Evolutionary conservation across 2,329 filamentous ascomycete genomes (phyloP), one percentile per base, ranked within the genome.

Genomic region (Pseudogymnoascus pannorum): DNA sequence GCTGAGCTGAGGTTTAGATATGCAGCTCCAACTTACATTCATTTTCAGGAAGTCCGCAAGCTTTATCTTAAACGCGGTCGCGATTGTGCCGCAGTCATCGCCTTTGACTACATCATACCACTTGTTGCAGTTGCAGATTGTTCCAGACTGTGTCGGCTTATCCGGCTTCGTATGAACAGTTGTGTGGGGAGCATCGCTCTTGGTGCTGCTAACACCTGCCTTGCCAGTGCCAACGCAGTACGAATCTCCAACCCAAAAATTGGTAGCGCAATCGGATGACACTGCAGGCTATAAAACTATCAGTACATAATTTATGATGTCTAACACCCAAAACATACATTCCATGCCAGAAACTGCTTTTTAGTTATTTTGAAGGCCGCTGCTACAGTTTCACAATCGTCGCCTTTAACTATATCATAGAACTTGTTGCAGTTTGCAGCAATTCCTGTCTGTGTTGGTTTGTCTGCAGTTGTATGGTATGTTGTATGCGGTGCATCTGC

Each of bases 201-300:
- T 35, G 35, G 40, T 59, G 58, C 29, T 29, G 33, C 58, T 31
- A 26, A 48, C 58, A 44, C 35, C 58, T 59, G n/a, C 11, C 5
- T 26, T 59, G 2, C 57, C 57, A 20, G 36, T 40, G 20, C 70
- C 60, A 14, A 72, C 69, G 42, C 71, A 72, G 62, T 72, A 73
- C 1, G 68, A 61, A 11, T 71, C 42, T 7, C 57, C 60, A 3
- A 60, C 14, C 66, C 67, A 69, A 58, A 71, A 69, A 65, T 70
- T 71, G 18, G 60, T 65, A 5, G 36, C 16, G 63, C 70, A 72
- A 62, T 73, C 68, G 5, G 48, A 4, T 6, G 48, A 54, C 31
- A 54, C 48, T 16, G 48, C 48, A 31, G 48, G 48, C 48, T 54
- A 11, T 14, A 54, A 5, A 20, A 14, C 16, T 54, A 5, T 54